Base-by-base conservation (phyloP, 2,329 filamentous ascomycete genomes). In the Thermoascus crustaceus region DNA sequence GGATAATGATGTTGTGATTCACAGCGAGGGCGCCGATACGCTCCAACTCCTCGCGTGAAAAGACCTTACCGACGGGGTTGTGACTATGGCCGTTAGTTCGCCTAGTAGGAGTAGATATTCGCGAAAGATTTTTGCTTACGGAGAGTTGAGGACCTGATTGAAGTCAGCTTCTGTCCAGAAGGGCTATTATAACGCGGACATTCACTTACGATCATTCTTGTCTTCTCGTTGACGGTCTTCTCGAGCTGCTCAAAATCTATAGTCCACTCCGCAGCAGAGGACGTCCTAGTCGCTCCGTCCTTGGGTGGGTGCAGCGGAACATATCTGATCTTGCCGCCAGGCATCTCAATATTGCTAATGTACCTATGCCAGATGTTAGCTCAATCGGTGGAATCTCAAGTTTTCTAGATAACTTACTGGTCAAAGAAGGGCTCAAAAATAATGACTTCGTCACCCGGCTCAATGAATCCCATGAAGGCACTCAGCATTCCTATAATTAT, bases 401-500 rank as follows among this genome's bases (percentile, higher is more conserved):
- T 10, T 8, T 71, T 60, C 67, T 52, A 63, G 65, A 13, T 20
- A 35, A 53, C 71, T 56, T 59, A 85, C 79, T 98, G 91, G 64
- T 98, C 91, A 58, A 96, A 98, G 67, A 95, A 98, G 7, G 91
- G 91, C 67, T 98, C 91, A 58, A 98, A 95, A 38, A 98, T 76
- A 47, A 98, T 95, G 46, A 95, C 91, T 62, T 98, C 91, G 55
- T 98, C 91, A 8, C 86, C 91, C 1, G 77, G 75, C 63, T 98
- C 91, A 39, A 98, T 79, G 51, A 98, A 98, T 2, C 76, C 91
- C 91, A 98, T 96, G 56, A 98, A 96, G 0, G 88, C 91, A 56
- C 85, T 89, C 46, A 98, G 71, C 86, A 96, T 96, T 52, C 85
- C 76, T 75, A 38, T 3, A 25, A 8, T 6, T 26, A 17, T 27